Conservation (phyloP, 1,139 yeast species). For the Suhomyces anneliseae region DNA sequence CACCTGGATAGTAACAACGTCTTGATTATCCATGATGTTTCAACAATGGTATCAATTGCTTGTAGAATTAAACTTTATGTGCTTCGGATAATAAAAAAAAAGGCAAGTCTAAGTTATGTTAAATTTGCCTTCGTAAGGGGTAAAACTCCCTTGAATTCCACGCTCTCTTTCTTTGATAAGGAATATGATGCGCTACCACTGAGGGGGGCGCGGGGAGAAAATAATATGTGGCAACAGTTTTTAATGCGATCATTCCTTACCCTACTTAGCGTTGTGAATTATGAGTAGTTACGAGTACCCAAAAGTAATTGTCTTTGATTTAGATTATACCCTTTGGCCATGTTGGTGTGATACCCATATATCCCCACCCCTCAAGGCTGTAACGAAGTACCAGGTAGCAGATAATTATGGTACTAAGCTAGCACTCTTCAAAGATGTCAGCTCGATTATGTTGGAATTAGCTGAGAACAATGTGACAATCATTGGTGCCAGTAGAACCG, state of each 20-base stretch:
- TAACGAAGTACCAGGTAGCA: conserved; percentile 23
- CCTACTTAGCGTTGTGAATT: neutral
- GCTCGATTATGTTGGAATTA: conserved; percentile 50
- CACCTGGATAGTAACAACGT: conserved; percentile 7
- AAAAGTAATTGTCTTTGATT: conserved; percentile 65
- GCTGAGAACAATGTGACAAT: conserved; percentile 44
- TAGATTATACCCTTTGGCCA: conserved; percentile 79
- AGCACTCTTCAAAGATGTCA: conserved; percentile 61
- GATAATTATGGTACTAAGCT: conserved; percentile 53
- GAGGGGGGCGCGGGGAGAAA: conserved; percentile 1
- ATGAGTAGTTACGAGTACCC: conserved; percentile 38
- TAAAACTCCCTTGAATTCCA: conserved; percentile 6
- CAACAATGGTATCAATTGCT: neutral
- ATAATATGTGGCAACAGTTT: conserved; percentile 1
- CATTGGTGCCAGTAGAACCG: conserved; percentile 68
- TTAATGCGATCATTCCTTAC: no score
- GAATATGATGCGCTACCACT: conserved; percentile 1
- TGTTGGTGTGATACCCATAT: conserved; percentile 70
- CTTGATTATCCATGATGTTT: no score
- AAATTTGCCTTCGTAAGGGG: conserved; percentile 13
- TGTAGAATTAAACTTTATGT: neutral
- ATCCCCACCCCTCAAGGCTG: conserved; percentile 46
- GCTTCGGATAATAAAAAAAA: no score
- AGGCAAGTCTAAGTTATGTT: no score
- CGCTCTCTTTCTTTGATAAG: conserved; percentile 7